Base-by-base conservation (phyloP, 768 basidiomycete genomes). In the Mycena rosella region DNA sequence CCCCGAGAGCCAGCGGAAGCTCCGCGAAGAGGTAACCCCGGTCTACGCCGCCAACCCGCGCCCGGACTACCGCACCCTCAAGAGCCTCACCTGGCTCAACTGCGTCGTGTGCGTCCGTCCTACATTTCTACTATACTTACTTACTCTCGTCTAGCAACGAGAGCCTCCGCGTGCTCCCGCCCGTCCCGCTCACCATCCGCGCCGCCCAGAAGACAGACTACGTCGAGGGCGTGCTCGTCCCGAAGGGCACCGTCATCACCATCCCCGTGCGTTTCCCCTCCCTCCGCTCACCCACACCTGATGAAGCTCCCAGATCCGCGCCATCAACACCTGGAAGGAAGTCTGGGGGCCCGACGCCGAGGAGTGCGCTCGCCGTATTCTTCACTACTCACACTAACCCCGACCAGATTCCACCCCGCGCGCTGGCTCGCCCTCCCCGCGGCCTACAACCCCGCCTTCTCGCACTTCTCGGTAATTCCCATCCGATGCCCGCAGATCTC, bases 281-380 rank as follows among this genome's bases (percentile, higher is more conserved):
- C 42, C n/a, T 44, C 20, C 42, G 38, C 17, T 44, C n/a, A 38
- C 20, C n/a, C 42, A n/a, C n/a, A n/a, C n/a, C n/a, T n/a, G n/a
- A n/a, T n/a, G n/a, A n/a, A n/a, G 20, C 11, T 44, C 3, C 20
- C 42, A 44, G 3, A 86, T 87, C 57, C 82, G 84, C 38, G 83
- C 82, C 6, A 75, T 86, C 48, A 88, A 88, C 67, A 86, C 84
- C 1, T 85, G 82, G 80, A 83, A 82, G 58, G 80, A 76, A 15
- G 67, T 85, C 14, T 88, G 85, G 86, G 86, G 86, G 17, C 79
- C 81, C 52, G 84, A 88, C 63, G 85, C 85, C 3, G 84, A 85
- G 69, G 82, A 83, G 83, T 84, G 73, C 32, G 79, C 36, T 29
- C 24, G 22, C 40, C 24, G 11, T n/a, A 26, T 60, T 32, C 42